A percentile compares a stretch with the other conserved stretches of the same genome.
Evolutionary conservation across 345 rosid species (phyloP).

Genomic region (Kandelia obovata): DNA sequence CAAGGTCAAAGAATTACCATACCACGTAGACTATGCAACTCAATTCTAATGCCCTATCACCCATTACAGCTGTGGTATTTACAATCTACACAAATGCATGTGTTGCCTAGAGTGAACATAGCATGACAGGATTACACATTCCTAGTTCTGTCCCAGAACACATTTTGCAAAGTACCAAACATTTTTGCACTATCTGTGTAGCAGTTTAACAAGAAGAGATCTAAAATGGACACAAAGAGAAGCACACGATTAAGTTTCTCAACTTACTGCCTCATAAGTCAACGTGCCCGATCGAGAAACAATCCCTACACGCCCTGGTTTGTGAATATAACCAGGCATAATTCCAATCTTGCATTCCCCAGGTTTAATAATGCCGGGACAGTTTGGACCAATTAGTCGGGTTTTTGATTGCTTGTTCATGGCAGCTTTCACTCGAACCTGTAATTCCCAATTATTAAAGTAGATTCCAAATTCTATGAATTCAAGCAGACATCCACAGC

Average conservation of each 20-base stretch:
- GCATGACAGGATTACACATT: no score
- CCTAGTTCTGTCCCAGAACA: no score
- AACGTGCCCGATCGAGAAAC: conserved; percentile 96
- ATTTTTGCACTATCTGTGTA: not conserved
- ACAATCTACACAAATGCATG: no score
- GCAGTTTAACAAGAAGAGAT: not conserved
- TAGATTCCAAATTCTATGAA: no score
- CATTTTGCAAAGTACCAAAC: no score
- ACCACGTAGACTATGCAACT: no score
- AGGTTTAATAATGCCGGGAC: conserved; percentile 92
- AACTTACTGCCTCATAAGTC: conserved; percentile 96
- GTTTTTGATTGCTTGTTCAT: conserved; percentile 86
- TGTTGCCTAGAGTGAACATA: no score
- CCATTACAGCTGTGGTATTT: no score
- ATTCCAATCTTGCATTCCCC: conserved; percentile 94
- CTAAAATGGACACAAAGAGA: not conserved
- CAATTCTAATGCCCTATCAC: no score
- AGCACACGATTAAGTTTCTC: not conserved
- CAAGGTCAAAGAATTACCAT: no score
- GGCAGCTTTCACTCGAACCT: conserved; percentile 94
- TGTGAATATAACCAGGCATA: conserved; percentile 98
- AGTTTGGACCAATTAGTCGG: conserved; percentile 90
- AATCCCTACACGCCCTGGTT: conserved; percentile 90
- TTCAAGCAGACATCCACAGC: not conserved
- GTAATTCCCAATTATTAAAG: conserved; percentile 17